Base-by-base conservation (phyloP, 768 basidiomycete species). In the Gloeopeniophorella convolvens region DNA sequence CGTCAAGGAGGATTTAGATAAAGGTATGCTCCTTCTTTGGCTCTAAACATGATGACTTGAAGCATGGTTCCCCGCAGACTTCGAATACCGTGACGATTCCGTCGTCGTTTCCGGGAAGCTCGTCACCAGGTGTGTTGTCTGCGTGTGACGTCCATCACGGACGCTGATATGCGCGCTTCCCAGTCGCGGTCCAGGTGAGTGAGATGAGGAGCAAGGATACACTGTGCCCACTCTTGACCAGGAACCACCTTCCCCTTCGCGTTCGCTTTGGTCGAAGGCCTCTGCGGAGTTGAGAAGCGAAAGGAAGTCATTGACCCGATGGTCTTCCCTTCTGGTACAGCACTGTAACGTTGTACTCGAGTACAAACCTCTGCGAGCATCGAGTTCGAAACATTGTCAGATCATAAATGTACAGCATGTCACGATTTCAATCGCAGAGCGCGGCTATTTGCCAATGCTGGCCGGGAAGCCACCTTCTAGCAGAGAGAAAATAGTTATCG, bases 241-340 rank as follows among this genome's bases (percentile, higher is more conserved):
- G 87, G 88, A 10, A 89, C 87, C 3, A 69, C 79, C 0, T 90
- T 91, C 60, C 79, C 80, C 2, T 90, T 91, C 56, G 85, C 85
- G 2, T 70, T 90, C 47, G 81, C 80, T n/a, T 65, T 91, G 28
- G 80, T 89, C 8, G 85, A 87, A 60, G 59, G 78, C 16, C 72
- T 90, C 2, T 81, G 79, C 52, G 89, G 89, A 4, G 56, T 68
- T 12, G 74, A 73, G 32, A 85, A 78, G 64, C 70, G 83, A 5
- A 72, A 71, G 16, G 78, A 85, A 55, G 75, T 89, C 7, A 65
- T 70, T 6, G 74, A 60, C 1, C 84, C 84, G 1, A 88, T 89
- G 85, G 69, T 82, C 11, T 90, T 91, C 59, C 85, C 86, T 10
- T 39, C 64, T 4, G 68, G 72, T 11, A 77, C 76, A 3, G 45